Evolutionary conservation across 2,329 filamentous ascomycete genomes (phyloP), one percentile per base, ranked within the genome.

Genomic region (Ophiostoma sp.): DNA sequence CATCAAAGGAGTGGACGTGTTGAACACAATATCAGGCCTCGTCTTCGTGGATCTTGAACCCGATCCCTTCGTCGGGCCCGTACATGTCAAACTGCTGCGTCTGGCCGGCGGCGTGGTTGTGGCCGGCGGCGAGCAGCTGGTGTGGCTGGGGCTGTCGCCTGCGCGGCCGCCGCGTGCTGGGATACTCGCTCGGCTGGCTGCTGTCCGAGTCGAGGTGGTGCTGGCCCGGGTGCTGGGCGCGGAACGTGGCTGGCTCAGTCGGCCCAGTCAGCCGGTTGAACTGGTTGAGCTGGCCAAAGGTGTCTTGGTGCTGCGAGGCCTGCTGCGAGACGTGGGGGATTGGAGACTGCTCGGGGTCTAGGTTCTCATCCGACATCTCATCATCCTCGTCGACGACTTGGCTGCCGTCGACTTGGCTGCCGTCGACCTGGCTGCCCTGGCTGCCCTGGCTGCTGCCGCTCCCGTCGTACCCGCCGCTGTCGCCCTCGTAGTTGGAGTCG

Each of bases 101-200:
- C 42, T 55, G 16, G 36, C 76, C 11, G 40, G 49, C 16, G 44
- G 63, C 42, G n/a, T 16, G 5, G 38, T 38, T 27, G n/a, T 14
- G 44, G 64, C 6, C 6, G 16, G 8, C 45, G 49, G 16, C n/a
- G 49, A 8, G 41, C 36, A 36, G 49, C 11, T 27, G 27, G 27
- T 27, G 27, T 27, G 27, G 27, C 27, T 27, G 27, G 27, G 27
- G 27, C 60, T 18, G 41, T 27, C 72, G 71, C 79, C 79, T 27
- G 40, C 18, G 82, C 8, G 77, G 77, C 16, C 75, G 77, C 70
- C 83, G 81, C 12, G 80, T 85, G 73, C 81, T 84, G 5, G 83
- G 81, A 72, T 86, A 87, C 73, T 86, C 84, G 18, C 81, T 84
- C 1, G 85, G 85, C 72, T 80, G 79, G 74, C 83, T 84, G 73